These are phyloP conservation scores for Fusarium veterinarium DNA, from an alignment of 2,329 filamentous ascomycete species.

Conservation along the genomic window DNA sequence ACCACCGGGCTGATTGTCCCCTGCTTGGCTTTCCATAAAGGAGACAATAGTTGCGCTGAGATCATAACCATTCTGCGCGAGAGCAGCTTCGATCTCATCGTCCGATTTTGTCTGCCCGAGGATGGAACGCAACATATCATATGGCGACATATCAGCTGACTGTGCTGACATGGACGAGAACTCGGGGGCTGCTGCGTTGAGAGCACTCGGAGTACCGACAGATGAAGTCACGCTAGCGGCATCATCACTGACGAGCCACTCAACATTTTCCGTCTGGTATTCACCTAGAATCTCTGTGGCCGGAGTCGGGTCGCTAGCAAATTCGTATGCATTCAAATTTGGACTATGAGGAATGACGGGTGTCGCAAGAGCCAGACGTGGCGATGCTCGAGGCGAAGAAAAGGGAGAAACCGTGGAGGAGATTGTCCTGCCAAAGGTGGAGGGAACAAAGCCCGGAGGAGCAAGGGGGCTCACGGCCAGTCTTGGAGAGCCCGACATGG, in stretches of 20 bases:
- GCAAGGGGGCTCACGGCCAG: constrained; percentile 84
- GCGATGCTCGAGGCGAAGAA: constrained; percentile 91
- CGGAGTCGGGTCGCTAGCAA: constrained; percentile 82
- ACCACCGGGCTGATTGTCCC: constrained; percentile 47
- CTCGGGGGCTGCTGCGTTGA: constrained; percentile 85
- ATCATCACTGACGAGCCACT: constrained; percentile 95
- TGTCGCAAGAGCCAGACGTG: constrained; percentile 87
- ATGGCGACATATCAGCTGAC: constrained; percentile 93
- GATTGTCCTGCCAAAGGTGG: constrained; percentile 78
- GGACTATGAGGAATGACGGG: constrained; percentile 94
- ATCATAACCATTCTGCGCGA: constrained; percentile 91
- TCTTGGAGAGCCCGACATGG: constrained; percentile 83
- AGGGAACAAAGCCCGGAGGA: constrained; percentile 84
- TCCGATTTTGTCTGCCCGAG: constrained; percentile 89
- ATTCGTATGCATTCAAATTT: constrained; percentile 93
- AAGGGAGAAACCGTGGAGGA: constrained; percentile 89
- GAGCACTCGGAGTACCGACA: constrained; percentile 72
- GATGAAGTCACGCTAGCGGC: constrained; percentile 84
- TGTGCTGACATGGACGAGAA: constrained; percentile 70
- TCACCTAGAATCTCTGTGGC: constrained; percentile 90
- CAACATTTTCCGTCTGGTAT: constrained; percentile 92
- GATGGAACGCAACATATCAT: constrained; percentile 97
- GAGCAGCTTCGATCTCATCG: constrained; percentile 92
- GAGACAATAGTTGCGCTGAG: constrained; percentile 90
- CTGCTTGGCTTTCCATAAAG: constrained; percentile 78